Percentiles rank a stretch among this genome's conserved stretches.
These are phyloP conservation scores for Triangularia setosa DNA, from an alignment of 2,329 filamentous ascomycete species.

Conservation along the genomic window DNA sequence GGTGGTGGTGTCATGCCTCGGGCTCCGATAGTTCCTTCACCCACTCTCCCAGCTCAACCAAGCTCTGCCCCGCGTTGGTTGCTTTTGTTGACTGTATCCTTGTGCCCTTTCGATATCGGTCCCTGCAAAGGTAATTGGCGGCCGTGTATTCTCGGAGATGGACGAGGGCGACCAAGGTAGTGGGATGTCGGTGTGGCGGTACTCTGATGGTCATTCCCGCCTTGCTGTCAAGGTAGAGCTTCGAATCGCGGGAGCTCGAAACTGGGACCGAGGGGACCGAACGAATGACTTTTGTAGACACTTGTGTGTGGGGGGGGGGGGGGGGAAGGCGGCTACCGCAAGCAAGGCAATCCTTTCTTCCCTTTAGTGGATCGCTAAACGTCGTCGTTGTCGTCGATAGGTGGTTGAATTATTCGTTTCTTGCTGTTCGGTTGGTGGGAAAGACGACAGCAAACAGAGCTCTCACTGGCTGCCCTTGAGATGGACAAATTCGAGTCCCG, in stretches of 20 bases:
- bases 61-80: not conserved
- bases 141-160: too few species aligned
- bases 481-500: too few species aligned
- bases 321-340: too few species aligned
- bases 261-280: not conserved
- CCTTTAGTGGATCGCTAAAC: too few species aligned
- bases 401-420: too few species aligned
- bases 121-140: not conserved
- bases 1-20: conserved; percentile 33
- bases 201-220: conserved; percentile 14
- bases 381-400: too few species aligned
- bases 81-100: not conserved
- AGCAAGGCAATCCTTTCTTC: too few species aligned
- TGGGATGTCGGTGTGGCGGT: not conserved
- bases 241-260: not conserved
- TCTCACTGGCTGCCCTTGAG: too few species aligned
- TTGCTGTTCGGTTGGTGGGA: too few species aligned
- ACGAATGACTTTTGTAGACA: too few species aligned
- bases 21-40: not conserved
- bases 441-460: too few species aligned
- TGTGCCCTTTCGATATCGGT: not conserved
- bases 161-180: not conserved
- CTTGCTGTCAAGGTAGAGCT: not conserved
- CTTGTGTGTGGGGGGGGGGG: too few species aligned
- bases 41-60: not conserved